Evolutionary conservation across 2,329 filamentous ascomycete genomes (phyloP), one percentile per base, ranked within the genome.

Genomic region (Epichloe brachyelytri): DNA sequence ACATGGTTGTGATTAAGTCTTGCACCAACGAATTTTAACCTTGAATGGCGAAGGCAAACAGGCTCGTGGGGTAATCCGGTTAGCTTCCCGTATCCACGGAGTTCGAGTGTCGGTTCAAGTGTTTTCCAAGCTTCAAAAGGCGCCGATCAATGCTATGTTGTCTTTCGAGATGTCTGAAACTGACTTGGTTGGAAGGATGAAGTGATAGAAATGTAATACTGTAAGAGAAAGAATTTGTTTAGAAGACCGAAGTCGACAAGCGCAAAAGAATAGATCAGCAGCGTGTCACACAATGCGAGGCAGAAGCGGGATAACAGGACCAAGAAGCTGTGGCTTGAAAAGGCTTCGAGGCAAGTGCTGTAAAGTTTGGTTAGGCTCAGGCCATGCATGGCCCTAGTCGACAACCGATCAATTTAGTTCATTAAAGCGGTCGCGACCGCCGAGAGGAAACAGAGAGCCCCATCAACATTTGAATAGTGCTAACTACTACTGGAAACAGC

Each of bases 401-500:
- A 46, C 14, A 15, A 46, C 4, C 34, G 19, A 26, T 30, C 41
- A 6, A 48, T 48, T 15, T n/a, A 41, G 22, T 48, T 26, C 34
- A 44, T 30, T 30, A n/a, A 49, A 43, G 39, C 39, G 22, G 33
- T 38, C 48, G 40, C 30, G 48, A 37, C 39, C 30, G 17, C 39
- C 46, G 20, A 48, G 41, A 15, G 45, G 36, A 47, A 47, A 22
- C 33, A 47, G 45, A 26, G 33, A n/a, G 36, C 33, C 36, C 17
- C n/a, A 22, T 15, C n/a, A 22, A 12, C 5, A 30, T 15, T 19
- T 30, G 33, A 12, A 11, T 14, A 34, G 17, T 34, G 33, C 4
- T 10, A 45, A 20, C 22, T 46, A 19, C 41, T 38, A 37, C 48
- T 50, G 34, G 48, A 50, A 50, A 37, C 48, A 44, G 48, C 48